phyloP scores from a whole-genome alignment of 179 eudicot species.

The Camellia oleifera region DNA sequence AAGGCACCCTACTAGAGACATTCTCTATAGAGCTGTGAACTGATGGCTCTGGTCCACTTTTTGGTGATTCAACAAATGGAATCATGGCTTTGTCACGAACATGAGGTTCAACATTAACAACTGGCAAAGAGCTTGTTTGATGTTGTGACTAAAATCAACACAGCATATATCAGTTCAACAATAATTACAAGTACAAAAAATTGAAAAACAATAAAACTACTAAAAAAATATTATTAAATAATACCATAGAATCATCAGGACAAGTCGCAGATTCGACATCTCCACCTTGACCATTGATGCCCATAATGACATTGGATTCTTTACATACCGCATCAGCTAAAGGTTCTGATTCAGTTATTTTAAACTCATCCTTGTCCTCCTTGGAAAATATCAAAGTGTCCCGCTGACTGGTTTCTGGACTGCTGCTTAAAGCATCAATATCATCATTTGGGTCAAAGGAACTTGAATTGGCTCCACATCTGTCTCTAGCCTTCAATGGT shows the following conservation, averaged over 20 bases:
- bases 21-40: slow-evolving; percentile 19
- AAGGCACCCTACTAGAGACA: slow-evolving; percentile 21
- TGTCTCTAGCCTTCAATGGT: slow-evolving; percentile 36
- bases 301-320: slow-evolving; percentile 18
- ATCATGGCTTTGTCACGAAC: slow-evolving; percentile 15
- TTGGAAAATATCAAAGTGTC: slow-evolving; percentile 17
- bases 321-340: slow-evolving; percentile 20
- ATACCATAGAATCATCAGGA: slow-evolving; percentile 38
- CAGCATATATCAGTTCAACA: not conserved
- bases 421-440: slow-evolving; percentile 16
- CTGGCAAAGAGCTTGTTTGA: slow-evolving; percentile 28
- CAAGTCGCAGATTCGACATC: slow-evolving; percentile 20
- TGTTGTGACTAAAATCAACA: slow-evolving; percentile 21
- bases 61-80: slow-evolving; percentile 23
- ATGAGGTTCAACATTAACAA: slow-evolving; percentile 22
- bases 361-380: slow-evolving; percentile 18
- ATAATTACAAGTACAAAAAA: not conserved
- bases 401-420: slow-evolving; percentile 17
- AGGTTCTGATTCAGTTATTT: slow-evolving; percentile 19
- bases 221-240: not conserved
- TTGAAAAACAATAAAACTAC: not conserved
- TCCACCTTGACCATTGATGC: slow-evolving; percentile 22
- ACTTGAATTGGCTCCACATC: slow-evolving; percentile 25
- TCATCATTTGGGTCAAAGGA: slow-evolving; percentile 21
- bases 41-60: slow-evolving; percentile 20